phyloP scores from a whole-genome alignment of 2,329 filamentous ascomycete species.

The Fusarium graminum region DNA sequence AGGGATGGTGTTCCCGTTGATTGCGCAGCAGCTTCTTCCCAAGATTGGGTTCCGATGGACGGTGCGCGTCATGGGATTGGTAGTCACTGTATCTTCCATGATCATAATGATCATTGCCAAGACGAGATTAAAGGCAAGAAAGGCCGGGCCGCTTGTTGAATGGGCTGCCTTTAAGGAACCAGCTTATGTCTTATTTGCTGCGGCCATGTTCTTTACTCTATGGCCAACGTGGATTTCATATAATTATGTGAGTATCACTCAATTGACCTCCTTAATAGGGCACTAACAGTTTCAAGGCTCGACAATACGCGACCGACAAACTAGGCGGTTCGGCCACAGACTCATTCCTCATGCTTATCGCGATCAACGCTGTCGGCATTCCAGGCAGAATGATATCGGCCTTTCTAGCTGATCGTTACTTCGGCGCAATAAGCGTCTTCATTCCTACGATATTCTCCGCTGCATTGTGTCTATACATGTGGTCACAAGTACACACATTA shows the following conservation, averaged over 20 bases:
- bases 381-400: constrained; percentile 67
- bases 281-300: constrained; percentile 48
- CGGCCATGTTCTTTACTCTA: constrained; percentile 57
- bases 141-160: constrained; percentile 65
- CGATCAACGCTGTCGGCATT: constrained; percentile 70
- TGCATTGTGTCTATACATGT: constrained; percentile 62
- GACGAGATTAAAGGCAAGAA: constrained; percentile 63
- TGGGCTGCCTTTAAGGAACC: constrained; percentile 63
- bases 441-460: constrained; percentile 64
- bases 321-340: constrained; percentile 62
- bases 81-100: constrained; percentile 63
- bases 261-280: not conserved
- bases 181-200: constrained; percentile 56
- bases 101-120: constrained; percentile 59
- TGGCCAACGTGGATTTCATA: constrained; percentile 66
- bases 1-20: constrained; percentile 72
- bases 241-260: constrained; percentile 56
- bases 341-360: constrained; percentile 69
- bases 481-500: constrained; percentile 63
- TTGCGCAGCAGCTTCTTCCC: constrained; percentile 68
- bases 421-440: constrained; percentile 69
- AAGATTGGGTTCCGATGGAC: constrained; percentile 74
- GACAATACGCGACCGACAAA: constrained; percentile 56
- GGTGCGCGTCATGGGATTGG: constrained; percentile 70
- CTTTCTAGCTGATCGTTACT: constrained; percentile 65